Base-by-base conservation (phyloP, 768 basidiomycete genomes). In the Leccinum barrowsii region DNA sequence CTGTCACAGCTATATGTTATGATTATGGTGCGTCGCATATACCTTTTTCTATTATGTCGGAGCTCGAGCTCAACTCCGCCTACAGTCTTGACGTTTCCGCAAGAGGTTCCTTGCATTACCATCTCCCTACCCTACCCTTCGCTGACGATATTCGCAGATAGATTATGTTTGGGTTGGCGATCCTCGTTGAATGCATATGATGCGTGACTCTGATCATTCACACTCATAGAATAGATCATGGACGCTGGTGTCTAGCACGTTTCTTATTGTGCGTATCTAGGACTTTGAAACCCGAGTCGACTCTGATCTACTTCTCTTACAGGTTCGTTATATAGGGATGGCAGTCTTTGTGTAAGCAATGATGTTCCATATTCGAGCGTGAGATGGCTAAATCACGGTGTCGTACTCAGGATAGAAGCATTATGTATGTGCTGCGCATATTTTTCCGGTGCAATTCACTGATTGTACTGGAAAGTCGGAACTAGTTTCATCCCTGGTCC, bases 251-350 rank as follows among this genome's bases (percentile, higher is more conserved):
- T 57, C 63, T 4, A 12, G 15, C 6, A 50, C 61, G 28, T 67
- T 68, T 40, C 7, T 60, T 21, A 0, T 68, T n/a, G 66, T 65
- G 11, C 21, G 67, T 68, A 50, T n/a, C 7, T 51, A 2, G 1
- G 37, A 12, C 24, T 32, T 13, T 0, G 1, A 5, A 17, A 30
- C n/a, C 7, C 11, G 7, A n/a, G 13, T 44, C 1, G 3, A 24
- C n/a, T 37, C 53, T 59, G 54, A 57, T 12, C 5, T 8, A 30
- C 21, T 30, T 35, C 4, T 42, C 4, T 42, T n/a, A 48, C 2
- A 69, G 67, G 63, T 60, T 44, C 67, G 67, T 49, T 67, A 67
- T 50, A 0, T 50, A 24, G 67, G 67, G 17, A 21, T 61, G 19
- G 7, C 24, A 11, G 12, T 17, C 7, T 62, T 50, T 0, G 8